Conservation (phyloP, 805 yeast genomes). For the Yamadazyma insecticola region DNA sequence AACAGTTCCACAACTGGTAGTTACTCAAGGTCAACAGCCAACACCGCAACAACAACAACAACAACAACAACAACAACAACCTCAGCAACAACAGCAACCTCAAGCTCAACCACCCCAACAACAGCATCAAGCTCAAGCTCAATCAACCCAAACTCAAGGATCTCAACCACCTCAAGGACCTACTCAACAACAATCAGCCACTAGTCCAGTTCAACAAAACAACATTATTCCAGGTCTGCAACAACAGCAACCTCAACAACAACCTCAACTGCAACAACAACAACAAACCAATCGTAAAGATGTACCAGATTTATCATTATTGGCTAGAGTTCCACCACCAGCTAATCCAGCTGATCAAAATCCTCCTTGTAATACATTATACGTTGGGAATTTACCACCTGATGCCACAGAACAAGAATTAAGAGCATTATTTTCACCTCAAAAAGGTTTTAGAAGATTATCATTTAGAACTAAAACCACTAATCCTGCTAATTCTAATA, state of each 20-base stretch:
- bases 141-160: not conserved
- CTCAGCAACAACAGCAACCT: constrained; percentile 5
- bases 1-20: constrained; percentile 6
- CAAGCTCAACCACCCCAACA: constrained; percentile 3
- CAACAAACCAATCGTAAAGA: constrained; percentile 20
- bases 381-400: constrained; percentile 96
- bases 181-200: not conserved
- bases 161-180: constrained; percentile 1
- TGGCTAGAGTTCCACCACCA: constrained; percentile 83
- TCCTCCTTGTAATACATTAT: constrained; percentile 96
- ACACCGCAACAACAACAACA: constrained; percentile 6
- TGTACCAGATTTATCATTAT: constrained; percentile 62
- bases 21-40: constrained; percentile 1
- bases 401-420: constrained; percentile 94
- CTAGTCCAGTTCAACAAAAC: not conserved
- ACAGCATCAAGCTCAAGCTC: constrained; percentile 1
- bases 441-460: constrained; percentile 87
- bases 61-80: constrained; percentile 5
- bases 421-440: constrained; percentile 79
- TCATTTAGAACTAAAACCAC: constrained; percentile 70
- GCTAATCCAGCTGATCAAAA: constrained; percentile 99
- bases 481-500: constrained; percentile 23
- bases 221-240: not conserved
- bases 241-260: constrained; percentile 3
- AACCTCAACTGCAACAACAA: constrained; percentile 9